Evolutionary conservation across 305 asterid species (phyloP).

Genomic region (Solanum hybrid): DNA sequence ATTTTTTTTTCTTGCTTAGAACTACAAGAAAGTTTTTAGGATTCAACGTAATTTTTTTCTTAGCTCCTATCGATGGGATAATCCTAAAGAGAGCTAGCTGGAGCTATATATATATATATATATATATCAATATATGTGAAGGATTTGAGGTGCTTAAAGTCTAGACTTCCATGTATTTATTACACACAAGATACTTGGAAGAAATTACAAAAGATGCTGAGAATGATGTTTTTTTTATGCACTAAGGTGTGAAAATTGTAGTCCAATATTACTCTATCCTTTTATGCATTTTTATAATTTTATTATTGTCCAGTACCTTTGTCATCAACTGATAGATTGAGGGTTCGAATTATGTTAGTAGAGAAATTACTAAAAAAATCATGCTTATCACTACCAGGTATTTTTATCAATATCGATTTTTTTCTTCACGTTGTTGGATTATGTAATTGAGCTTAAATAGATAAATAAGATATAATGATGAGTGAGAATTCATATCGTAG

Average conservation of each 20-base stretch:
- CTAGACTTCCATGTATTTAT: background rate
- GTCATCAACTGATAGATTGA: accelerated
- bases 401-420: background rate
- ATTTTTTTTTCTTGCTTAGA: background rate
- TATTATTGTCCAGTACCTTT: background rate
- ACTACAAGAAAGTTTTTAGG: background rate
- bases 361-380: background rate
- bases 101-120: background rate
- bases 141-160: background rate
- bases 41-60: background rate
- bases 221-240: constrained; percentile 33
- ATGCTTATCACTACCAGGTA: background rate
- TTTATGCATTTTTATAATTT: background rate
- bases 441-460: background rate
- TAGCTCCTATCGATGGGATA: constrained; percentile 9
- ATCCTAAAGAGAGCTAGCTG: background rate
- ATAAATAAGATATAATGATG: background rate
- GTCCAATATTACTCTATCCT: background rate
- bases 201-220: constrained; percentile 36
- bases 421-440: background rate
- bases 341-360: background rate
- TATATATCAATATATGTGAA: background rate
- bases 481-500: background rate
- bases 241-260: constrained; percentile 19
- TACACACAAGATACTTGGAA: background rate